Evolutionary conservation across 306 rosid species (phyloP), one percentile per base, ranked within the genome.

Genomic region (Rosa lucieae): DNA sequence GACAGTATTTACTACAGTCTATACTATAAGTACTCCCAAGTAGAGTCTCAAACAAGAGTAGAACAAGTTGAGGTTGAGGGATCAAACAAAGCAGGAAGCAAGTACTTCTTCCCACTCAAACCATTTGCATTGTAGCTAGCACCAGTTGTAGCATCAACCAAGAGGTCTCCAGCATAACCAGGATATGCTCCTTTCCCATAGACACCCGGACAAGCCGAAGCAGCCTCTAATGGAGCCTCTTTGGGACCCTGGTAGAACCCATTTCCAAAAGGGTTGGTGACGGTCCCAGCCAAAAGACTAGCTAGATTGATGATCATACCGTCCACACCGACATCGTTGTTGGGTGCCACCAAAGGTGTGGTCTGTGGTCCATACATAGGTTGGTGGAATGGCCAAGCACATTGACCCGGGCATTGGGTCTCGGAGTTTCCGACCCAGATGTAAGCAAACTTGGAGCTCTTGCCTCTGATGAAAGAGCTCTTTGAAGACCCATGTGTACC

Each of bases 331-430:
- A 92, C 94, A 6, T 92, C 94, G 69, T 85, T 88, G 80, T 90
- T 92, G 1, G 93, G 97, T 0, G 93, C 89, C 18, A 84, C 85
- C 66, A 92, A 59, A 0, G 97, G 89, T 14, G 88, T 15, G 61
- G 20, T 70, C 59, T 89, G 92, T 2, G 94, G 97, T 2, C 94
- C 97, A n/a, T 90, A 92, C 23, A 90, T 87, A 52, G 97, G 97
- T 80, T 92, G 94, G 82, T 92, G 97, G 85, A 90, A 92, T 0
- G 94, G 97, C 97, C 94, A 92, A 2, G 94, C 91, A 78, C 97
- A 92, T 14, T 92, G 97, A 8, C 97, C 94, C 0, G 97, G 88
- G 73, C 97, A 92, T 69, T 92, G 93, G 0, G 85, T 84, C 58
- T 87, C 92, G 0, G 94, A 87, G 86, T 92, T 92, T 0, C 94